Evolutionary conservation across 257 asterid species (phyloP).

Genomic region (Nicotiana sylvestris): DNA sequence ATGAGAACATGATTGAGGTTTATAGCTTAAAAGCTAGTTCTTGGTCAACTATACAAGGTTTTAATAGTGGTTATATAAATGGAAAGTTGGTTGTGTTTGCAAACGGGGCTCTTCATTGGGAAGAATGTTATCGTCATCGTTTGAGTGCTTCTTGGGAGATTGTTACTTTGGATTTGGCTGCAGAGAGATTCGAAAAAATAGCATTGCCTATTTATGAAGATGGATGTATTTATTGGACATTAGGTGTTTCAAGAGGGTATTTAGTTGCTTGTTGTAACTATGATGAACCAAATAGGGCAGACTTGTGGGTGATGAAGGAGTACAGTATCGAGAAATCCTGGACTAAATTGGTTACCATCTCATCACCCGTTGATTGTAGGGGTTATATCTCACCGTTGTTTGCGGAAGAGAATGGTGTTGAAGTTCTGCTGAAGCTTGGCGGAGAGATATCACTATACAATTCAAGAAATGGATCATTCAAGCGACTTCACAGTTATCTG

Average conservation of each 20-base stretch:
- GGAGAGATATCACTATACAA: conserved; percentile 13
- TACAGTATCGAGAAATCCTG: conserved; percentile 28
- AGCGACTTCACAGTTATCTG: not conserved
- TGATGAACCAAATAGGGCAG: no score
- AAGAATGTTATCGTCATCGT: not conserved
- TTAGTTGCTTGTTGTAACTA: no score
- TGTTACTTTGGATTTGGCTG: no score
- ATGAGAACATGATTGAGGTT: conserved; percentile 4
- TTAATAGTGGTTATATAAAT: not conserved
- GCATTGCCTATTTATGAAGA: no score
- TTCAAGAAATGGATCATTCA: not conserved
- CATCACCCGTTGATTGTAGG: not conserved
- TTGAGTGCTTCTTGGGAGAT: not conserved
- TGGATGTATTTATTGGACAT: no score
- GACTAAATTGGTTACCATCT: conserved; percentile 16
- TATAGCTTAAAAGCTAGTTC: conserved; percentile 21
- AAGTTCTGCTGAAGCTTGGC: conserved; percentile 7
- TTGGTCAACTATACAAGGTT: conserved; percentile 16
- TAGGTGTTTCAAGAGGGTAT: no score
- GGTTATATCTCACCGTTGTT: conserved; percentile 5
- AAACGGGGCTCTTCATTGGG: conserved; percentile 27
- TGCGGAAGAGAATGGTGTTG: conserved; percentile 20
- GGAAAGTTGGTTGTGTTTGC: conserved; percentile 10
- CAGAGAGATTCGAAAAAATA: no score
- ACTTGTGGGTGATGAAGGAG: conserved; percentile 18